A percentile compares a stretch with the other conserved stretches of the same genome.
These are phyloP conservation scores for Aspergillus sp. DNA, from an alignment of 2,329 filamentous ascomycete genomes.

Conservation along the genomic window DNA sequence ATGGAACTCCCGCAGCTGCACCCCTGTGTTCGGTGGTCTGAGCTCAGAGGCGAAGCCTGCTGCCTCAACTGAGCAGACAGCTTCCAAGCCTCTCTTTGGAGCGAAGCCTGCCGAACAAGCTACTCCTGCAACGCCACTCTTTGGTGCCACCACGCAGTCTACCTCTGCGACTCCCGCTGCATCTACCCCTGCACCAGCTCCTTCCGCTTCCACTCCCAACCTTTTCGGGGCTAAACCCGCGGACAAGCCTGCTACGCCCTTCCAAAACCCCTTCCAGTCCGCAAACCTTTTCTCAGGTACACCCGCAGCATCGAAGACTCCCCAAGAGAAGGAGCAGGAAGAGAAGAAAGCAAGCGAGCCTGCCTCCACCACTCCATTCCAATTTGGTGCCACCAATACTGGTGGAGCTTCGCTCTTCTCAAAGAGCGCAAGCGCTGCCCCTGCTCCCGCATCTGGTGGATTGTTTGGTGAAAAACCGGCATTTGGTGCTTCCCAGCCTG, in stretches of 20 bases:
- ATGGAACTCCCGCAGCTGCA: conserved; percentile 3
- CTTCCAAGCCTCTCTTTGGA: conserved; percentile 19
- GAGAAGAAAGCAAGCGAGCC: conserved; percentile 8
- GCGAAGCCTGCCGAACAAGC: conserved; percentile 12
- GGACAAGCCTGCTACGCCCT: conserved; percentile 10
- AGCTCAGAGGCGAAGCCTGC: not conserved
- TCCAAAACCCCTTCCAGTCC: conserved; percentile 18
- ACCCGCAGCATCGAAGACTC: conserved; percentile 2
- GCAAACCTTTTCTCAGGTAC: conserved; percentile 13
- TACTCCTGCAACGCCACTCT: conserved; percentile 21
- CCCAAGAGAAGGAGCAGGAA: conserved; percentile 7
- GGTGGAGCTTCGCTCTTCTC: conserved; percentile 14
- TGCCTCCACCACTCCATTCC: conserved; percentile 9
- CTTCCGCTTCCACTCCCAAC: conserved; percentile 7
- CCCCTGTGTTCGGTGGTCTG: conserved; percentile 12
- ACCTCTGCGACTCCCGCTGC: conserved; percentile 8
- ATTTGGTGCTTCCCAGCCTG: conserved; percentile 9
- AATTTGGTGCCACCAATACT: conserved; percentile 8
- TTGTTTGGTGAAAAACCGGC: conserved; percentile 5
- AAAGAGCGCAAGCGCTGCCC: conserved; percentile 6
- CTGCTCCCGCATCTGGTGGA: conserved; percentile 6
- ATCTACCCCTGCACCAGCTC: conserved; percentile 9
- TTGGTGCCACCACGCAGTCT: conserved; percentile 19
- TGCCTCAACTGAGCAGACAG: conserved; percentile 8
- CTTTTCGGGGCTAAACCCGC: conserved; percentile 13